Evolutionary conservation across 2,329 filamentous ascomycete species (phyloP).

Genomic region (Hypoxylon sp.): DNA sequence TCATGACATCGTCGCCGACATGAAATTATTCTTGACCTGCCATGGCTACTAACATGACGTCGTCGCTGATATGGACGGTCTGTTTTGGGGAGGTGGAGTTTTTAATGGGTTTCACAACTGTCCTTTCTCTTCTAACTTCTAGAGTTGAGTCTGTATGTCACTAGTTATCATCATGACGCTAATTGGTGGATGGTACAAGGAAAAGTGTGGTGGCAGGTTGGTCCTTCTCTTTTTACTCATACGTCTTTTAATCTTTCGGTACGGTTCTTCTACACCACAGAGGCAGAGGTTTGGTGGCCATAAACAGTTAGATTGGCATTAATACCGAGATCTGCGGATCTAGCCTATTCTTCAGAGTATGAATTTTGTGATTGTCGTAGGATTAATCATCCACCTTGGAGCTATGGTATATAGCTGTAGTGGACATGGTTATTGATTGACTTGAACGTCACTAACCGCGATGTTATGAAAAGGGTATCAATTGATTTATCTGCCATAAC

Average conservation of each 20-base stretch:
- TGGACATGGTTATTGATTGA: not conserved
- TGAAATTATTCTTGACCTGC: conserved; percentile 13
- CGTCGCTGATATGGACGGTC: conserved; percentile 43
- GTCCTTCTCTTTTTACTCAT: conserved; percentile 49
- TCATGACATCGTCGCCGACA: conserved; percentile 5
- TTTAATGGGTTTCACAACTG: not conserved
- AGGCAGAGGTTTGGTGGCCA: conserved; percentile 48
- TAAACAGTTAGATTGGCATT: conserved; percentile 51
- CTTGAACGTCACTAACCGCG: not conserved
- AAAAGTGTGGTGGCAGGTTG: conserved; percentile 37
- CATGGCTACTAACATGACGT: conserved; percentile 36
- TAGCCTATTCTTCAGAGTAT: conserved; percentile 2
- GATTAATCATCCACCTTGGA: not conserved
- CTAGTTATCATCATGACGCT: conserved; percentile 34
- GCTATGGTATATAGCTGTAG: not conserved
- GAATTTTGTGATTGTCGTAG: not conserved
- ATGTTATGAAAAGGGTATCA: conserved; percentile 41
- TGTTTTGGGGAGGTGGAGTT: conserved; percentile 15
- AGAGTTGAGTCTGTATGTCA: conserved; percentile 51
- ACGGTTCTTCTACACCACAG: conserved; percentile 47
- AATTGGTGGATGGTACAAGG: conserved; percentile 44
- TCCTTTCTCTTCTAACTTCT: conserved; percentile 46
- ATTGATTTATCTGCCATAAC: conserved; percentile 24
- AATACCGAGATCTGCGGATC: conserved; percentile 45
- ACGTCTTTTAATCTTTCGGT: conserved; percentile 50